These are phyloP conservation scores for Lolium perenne DNA, from an alignment of 176 grass and related monocot genomes.

Conservation along the genomic window DNA sequence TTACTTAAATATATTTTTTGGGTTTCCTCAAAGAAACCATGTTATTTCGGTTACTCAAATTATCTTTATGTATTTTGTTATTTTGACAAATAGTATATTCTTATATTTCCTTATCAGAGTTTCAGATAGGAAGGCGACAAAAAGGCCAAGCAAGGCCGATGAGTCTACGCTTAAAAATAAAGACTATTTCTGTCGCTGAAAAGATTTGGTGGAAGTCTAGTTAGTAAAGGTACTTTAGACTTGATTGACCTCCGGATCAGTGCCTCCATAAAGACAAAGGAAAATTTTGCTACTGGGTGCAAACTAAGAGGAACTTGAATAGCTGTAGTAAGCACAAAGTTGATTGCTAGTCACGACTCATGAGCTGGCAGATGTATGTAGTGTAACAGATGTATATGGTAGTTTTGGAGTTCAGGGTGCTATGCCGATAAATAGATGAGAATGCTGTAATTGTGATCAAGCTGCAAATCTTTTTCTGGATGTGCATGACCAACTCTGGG, in stretches of 20 bases:
- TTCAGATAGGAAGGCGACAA: too few species aligned
- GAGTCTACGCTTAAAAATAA: too few species aligned
- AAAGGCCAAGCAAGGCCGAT: too few species aligned
- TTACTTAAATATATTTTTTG: background rate
- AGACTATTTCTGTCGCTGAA: too few species aligned
- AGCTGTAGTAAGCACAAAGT: background rate
- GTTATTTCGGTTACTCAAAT: too few species aligned
- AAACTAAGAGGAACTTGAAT: constrained; percentile 33
- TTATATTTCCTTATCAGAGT: too few species aligned
- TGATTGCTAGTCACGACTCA: background rate
- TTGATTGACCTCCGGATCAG: background rate
- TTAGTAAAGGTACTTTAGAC: too few species aligned
- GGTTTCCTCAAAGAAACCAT: too few species aligned
- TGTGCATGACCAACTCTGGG: too few species aligned
- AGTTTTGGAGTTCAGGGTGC: background rate
- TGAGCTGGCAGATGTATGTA: constrained; percentile 1
- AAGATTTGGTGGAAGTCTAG: too few species aligned
- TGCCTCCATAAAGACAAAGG: constrained; percentile 57
- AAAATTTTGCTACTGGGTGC: constrained; percentile 55
- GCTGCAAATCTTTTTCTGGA: background rate
- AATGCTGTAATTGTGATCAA: background rate
- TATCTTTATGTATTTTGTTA: too few species aligned
- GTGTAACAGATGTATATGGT: constrained; percentile 15
- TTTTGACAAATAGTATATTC: too few species aligned
- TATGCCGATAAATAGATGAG: background rate